Evolutionary conservation across 1,284 basidiomycete species (phyloP), one percentile per base, ranked within the genome.

Genomic region (Leccinum pseudoinsigne): DNA sequence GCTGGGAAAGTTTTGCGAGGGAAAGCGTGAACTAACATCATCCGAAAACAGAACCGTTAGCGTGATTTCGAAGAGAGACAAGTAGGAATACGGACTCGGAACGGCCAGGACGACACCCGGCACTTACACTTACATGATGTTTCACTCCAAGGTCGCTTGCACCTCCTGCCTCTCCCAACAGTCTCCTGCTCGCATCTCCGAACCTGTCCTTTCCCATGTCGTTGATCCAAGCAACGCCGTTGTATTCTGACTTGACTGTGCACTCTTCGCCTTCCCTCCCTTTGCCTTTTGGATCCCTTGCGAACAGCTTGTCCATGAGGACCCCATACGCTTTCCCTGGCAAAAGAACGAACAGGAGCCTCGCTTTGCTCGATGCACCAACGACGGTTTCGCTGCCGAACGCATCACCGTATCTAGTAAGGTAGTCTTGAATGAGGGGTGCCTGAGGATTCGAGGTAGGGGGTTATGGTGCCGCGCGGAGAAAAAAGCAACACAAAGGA

Each of bases 221-320:
- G 74, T 98, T 92, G 54, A 98, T 81, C 97, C 97, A 99, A 0
- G 92, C 90, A 57, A 95, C 84, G n/a, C 85, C 78, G 12, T 87
- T 74, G 18, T 68, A 73, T 47, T 74, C 73, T 53, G 65, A 58
- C 40, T 18, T 63, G 2, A 36, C 47, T n/a, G 38, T 53, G n/a
- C 51, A 36, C 4, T 62, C 66, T 21, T 71, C 66, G 9, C 62
- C 72, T 9, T 74, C 74, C 59, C 55, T 69, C 0, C 51, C 61
- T 57, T 74, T 76, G 2, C 74, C 71, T 60, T 75, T 74, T 14
- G 47, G 59, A 40, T 71, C 65, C 47, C 62, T 71, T 21, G 80
- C 77, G 71, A 98, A 92, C 77, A 92, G 96, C 45, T 81, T 81
- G 68, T 92, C 90, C 64, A 98, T 80, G 59, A 93, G 75, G 75